These are phyloP conservation scores for Elsinoe ampelina DNA, from an alignment of 2,329 filamentous ascomycete genomes.

Conservation along the genomic window DNA sequence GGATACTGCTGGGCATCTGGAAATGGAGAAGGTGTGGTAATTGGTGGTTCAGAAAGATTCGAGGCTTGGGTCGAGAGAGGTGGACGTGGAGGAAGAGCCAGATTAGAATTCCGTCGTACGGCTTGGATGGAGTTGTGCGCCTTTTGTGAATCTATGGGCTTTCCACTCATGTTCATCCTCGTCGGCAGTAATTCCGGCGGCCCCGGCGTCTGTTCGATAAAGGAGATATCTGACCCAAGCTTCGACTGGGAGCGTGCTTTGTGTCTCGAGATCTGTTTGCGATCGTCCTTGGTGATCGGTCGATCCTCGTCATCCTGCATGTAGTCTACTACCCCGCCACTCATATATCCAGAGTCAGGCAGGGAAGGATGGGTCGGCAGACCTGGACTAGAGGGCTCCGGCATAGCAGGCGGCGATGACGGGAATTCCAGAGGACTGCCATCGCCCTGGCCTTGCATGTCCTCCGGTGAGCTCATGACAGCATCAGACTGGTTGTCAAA, in stretches of 20 bases:
- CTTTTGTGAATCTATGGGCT: conserved; percentile 13
- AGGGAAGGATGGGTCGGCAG: conserved; percentile 40
- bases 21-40: neutral
- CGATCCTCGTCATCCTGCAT: conserved; percentile 47
- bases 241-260: conserved; percentile 17
- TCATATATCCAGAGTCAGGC: conserved; percentile 74
- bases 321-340: conserved; percentile 61
- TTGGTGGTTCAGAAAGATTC: neutral
- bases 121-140: conserved; percentile 18
- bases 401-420: conserved; percentile 80
- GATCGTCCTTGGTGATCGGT: conserved; percentile 30
- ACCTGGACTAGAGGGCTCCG: conserved; percentile 68
- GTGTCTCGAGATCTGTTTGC: conserved; percentile 28
- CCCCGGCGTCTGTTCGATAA: conserved; percentile 31
- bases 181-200: conserved; percentile 35
- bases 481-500: conserved; percentile 30
- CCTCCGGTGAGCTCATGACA: conserved; percentile 37
- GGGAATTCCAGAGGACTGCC: conserved; percentile 74
- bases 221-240: conserved; percentile 21
- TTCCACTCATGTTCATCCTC: conserved; percentile 16
- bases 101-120: conserved; percentile 25
- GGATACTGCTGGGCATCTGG: neutral
- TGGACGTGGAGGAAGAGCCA: conserved; percentile 26
- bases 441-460: conserved; percentile 40
- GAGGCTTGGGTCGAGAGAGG: conserved; percentile 11